These are phyloP conservation scores for Naegleria gruberi DNA, from an alignment of 208 protist genomes.

Conservation along the genomic window DNA sequence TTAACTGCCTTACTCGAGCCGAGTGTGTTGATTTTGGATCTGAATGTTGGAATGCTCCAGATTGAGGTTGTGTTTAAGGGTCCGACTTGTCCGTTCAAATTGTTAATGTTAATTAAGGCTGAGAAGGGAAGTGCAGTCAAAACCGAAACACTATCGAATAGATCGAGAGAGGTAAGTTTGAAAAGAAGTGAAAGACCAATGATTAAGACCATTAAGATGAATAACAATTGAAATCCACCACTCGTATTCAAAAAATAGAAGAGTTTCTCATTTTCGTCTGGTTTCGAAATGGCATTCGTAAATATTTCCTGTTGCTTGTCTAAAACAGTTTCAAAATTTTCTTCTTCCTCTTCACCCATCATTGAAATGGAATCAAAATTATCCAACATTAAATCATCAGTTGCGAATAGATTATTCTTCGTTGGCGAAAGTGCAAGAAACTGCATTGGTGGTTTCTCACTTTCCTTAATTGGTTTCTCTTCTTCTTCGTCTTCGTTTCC, in stretches of 20 bases:
- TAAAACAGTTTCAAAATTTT: too few relatives aligned
- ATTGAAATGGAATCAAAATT: not conserved
- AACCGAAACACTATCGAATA: too few relatives aligned
- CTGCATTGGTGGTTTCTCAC: too few relatives aligned
- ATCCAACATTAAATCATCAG: not conserved
- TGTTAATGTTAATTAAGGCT: too few relatives aligned
- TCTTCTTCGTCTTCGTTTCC: not conserved
- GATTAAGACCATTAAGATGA: not conserved
- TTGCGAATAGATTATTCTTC: not conserved
- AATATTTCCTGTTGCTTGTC: not conserved
- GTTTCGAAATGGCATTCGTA: not conserved
- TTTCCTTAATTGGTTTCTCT: not conserved
- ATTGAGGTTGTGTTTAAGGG: too few relatives aligned
- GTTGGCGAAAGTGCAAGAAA: too few relatives aligned
- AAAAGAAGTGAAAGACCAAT: not conserved
- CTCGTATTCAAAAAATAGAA: not conserved
- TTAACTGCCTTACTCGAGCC: too few relatives aligned
- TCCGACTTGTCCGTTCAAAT: too few relatives aligned
- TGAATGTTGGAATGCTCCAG: too few relatives aligned
- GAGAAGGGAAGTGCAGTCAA: too few relatives aligned
- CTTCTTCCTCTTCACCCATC: not conserved
- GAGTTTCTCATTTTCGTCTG: not conserved
- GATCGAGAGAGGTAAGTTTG: too few relatives aligned
- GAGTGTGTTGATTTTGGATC: too few relatives aligned
- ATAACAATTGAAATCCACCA: not conserved